These are phyloP conservation scores for Prosopis cineraria DNA, from an alignment of 306 rosid species.

Conservation along the genomic window DNA sequence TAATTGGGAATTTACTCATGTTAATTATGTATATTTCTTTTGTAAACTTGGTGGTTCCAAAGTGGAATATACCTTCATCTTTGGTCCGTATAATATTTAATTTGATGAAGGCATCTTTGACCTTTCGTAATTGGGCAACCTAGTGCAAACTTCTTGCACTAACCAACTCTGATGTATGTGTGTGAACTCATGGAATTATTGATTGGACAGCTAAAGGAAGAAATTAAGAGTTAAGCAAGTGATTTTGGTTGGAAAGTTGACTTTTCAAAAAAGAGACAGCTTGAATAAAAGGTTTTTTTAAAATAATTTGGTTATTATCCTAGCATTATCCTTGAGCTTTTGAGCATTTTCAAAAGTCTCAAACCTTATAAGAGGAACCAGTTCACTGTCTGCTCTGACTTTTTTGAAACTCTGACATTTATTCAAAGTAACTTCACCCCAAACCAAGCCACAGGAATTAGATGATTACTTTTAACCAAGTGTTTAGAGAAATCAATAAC, in stretches of 20 bases:
- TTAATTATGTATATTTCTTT: too few relatives aligned
- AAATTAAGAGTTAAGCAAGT: not conserved
- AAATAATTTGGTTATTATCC: too few relatives aligned
- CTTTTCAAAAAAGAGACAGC: not conserved
- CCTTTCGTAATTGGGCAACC: slow-evolving; percentile 10
- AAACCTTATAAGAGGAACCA: too few relatives aligned
- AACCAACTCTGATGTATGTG: not conserved
- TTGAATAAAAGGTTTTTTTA: too few relatives aligned
- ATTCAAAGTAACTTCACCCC: too few relatives aligned
- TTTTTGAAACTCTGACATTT: too few relatives aligned
- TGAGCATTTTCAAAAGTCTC: too few relatives aligned
- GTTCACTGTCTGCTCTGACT: too few relatives aligned
- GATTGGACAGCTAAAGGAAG: not conserved
- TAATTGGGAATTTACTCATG: not conserved
- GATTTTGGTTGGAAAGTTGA: not conserved
- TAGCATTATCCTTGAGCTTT: too few relatives aligned
- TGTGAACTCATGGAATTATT: slow-evolving; percentile 4
- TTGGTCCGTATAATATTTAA: not conserved
- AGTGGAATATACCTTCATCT: slow-evolving; percentile 2
- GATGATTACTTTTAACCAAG: too few relatives aligned
- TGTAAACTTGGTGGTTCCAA: not conserved
- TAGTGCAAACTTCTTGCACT: slow-evolving; percentile 1
- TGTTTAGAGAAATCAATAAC: too few relatives aligned
- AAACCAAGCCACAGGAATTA: too few relatives aligned
- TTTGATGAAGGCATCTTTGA: not conserved